phyloP scores from a whole-genome alignment of 495 filamentous ascomycete species.

The Hypoxylon cercidicola region DNA sequence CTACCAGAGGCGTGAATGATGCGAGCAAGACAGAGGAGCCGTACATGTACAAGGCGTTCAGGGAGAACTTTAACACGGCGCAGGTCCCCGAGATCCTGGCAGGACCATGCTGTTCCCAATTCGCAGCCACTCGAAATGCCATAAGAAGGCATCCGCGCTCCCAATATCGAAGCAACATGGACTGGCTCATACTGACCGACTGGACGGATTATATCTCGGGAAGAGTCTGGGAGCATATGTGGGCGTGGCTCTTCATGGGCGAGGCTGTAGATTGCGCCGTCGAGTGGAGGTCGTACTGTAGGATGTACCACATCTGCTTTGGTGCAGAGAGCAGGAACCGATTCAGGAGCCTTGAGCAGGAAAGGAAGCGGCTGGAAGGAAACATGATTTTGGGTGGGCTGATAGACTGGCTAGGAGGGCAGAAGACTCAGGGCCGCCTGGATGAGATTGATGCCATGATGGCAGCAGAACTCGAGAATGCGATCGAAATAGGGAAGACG shows the following conservation, averaged over 20 bases:
- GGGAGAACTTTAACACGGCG: constrained; percentile 39
- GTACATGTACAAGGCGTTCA: constrained; percentile 55
- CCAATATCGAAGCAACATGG: constrained; percentile 70
- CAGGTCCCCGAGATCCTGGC: constrained; percentile 62
- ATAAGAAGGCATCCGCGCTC: constrained; percentile 66
- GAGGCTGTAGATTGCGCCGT: constrained; percentile 67
- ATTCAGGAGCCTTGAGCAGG: constrained; percentile 28
- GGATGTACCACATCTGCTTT: constrained; percentile 50
- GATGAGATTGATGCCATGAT: constrained; percentile 38
- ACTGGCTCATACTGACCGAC: constrained; percentile 74
- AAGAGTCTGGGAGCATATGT: constrained; percentile 79
- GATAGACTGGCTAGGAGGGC: constrained; percentile 18
- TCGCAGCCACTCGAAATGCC: constrained; percentile 67
- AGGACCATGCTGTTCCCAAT: constrained; percentile 76
- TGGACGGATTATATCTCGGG: constrained; percentile 74
- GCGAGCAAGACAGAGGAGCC: constrained; percentile 70
- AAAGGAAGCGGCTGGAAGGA: constrained; percentile 27
- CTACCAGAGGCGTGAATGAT: constrained; percentile 61
- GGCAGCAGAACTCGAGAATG: constrained; percentile 28
- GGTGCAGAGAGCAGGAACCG: constrained; percentile 26
- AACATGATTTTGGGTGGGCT: constrained; percentile 23
- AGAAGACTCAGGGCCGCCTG: constrained; percentile 25
- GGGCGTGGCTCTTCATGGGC: constrained; percentile 75
- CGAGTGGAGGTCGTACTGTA: constrained; percentile 55
- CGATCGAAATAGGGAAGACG: constrained; percentile 33